Conservation (phyloP, 495 filamentous ascomycete species). For the Aspergillus campestris region DNA sequence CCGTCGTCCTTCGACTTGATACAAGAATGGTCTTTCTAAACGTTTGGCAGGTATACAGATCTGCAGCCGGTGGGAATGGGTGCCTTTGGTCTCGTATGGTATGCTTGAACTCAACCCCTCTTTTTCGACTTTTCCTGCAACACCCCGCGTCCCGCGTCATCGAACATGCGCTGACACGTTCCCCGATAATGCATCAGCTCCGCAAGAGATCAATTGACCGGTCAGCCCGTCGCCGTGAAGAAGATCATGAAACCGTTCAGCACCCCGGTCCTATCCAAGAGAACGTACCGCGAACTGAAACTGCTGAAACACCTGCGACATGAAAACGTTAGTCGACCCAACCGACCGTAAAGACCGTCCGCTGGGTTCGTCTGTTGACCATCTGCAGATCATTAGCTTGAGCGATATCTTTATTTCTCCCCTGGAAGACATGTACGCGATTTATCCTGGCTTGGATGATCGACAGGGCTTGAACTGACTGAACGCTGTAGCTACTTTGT, state of each 20-base stretch:
- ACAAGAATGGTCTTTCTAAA: slow-evolving; percentile 6
- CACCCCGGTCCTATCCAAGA: slow-evolving; percentile 92
- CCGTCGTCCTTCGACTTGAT: not conserved
- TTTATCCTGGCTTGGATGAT: not conserved
- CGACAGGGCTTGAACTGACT: slow-evolving; percentile 22
- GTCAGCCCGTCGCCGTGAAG: slow-evolving; percentile 92
- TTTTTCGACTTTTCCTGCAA: slow-evolving; percentile 5
- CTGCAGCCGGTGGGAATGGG: slow-evolving; percentile 98
- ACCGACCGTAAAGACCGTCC: not conserved
- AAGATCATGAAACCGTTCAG: slow-evolving; percentile 99
- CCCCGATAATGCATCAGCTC: slow-evolving; percentile 49
- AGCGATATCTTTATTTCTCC: slow-evolving; percentile 99
- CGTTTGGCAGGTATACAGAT: slow-evolving; percentile 73
- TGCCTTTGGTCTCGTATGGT: slow-evolving; percentile 97
- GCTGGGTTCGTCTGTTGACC: slow-evolving; percentile 10
- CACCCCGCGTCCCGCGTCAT: not conserved
- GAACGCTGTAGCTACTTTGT: slow-evolving; percentile 73
- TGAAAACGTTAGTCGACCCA: slow-evolving; percentile 65
- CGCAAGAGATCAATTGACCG: slow-evolving; percentile 93
- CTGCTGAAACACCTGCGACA: slow-evolving; percentile 92
- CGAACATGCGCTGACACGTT: slow-evolving; percentile 9
- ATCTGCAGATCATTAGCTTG: slow-evolving; percentile 78
- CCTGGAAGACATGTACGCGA: slow-evolving; percentile 87
- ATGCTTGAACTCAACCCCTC: slow-evolving; percentile 23
- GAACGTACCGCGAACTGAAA: slow-evolving; percentile 96